phyloP scores from a whole-genome alignment of 2,329 filamentous ascomycete genomes.

The Pseudofabraea citricarpa region DNA sequence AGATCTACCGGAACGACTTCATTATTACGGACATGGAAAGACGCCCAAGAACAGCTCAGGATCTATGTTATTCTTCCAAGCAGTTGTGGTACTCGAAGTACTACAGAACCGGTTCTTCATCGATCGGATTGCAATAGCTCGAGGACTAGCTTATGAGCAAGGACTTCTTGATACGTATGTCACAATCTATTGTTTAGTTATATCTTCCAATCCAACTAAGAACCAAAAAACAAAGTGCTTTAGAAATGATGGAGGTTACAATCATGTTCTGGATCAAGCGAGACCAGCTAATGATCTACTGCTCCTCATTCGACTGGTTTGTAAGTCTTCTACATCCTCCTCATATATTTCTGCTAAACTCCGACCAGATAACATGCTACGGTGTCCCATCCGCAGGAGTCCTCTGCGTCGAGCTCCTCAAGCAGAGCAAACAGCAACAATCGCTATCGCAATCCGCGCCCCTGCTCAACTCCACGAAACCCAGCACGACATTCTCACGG shows the following conservation, averaged over 20 bases:
- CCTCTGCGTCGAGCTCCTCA: slow-evolving; percentile 24
- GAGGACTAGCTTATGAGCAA: slow-evolving; percentile 16
- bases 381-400: slow-evolving; percentile 23
- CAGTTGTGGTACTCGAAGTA: slow-evolving; percentile 15
- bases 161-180: slow-evolving; percentile 16
- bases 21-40: slow-evolving; percentile 15
- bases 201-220: too few species aligned
- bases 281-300: slow-evolving; percentile 18
- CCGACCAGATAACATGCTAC: slow-evolving; percentile 14
- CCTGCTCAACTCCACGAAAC: slow-evolving; percentile 4
- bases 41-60: slow-evolving; percentile 15
- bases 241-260: slow-evolving; percentile 22
- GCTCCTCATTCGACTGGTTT: slow-evolving; percentile 22
- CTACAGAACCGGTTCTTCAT: slow-evolving; percentile 25
- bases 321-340: slow-evolving; percentile 9
- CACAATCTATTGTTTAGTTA: too few species aligned
- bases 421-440: slow-evolving; percentile 5
- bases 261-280: slow-evolving; percentile 24
- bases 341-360: not conserved
- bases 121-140: slow-evolving; percentile 20
- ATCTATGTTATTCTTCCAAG: slow-evolving; percentile 14
- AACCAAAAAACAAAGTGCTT: too few species aligned
- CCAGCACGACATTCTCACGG: slow-evolving; percentile 15
- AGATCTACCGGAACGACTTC: slow-evolving; percentile 15
- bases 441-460: too few species aligned